Conservation (phyloP, 257 asterid genomes). For the Ilex aquifolium region DNA sequence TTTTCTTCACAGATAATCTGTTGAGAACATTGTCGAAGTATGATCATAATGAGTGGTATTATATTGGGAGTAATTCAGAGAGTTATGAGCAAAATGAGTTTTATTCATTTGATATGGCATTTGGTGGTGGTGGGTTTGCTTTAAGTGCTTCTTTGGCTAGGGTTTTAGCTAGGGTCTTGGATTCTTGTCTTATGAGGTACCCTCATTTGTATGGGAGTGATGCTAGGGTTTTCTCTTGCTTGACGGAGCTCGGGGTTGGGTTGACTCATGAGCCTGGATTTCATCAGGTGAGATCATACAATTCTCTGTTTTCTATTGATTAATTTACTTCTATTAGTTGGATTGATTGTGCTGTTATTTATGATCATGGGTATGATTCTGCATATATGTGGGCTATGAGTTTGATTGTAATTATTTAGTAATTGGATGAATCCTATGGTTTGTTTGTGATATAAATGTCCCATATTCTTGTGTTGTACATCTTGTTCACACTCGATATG, state of each 20-base stretch:
- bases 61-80: conserved; percentile 58
- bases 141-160: conserved; percentile 68
- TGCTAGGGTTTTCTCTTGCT: conserved; percentile 68
- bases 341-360: too few species aligned
- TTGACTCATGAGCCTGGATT: conserved; percentile 69
- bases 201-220: conserved; percentile 75
- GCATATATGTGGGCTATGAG: too few species aligned
- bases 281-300: conserved; percentile 54
- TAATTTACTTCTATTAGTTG: neutral
- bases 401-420: too few species aligned
- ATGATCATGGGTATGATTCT: too few species aligned
- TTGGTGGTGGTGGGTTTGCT: conserved; percentile 81
- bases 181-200: conserved; percentile 66
- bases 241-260: conserved; percentile 71
- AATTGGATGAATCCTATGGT: too few species aligned
- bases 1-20: conserved; percentile 54
- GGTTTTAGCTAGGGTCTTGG: conserved; percentile 57
- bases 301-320: neutral
- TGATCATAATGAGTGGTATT: conserved; percentile 52
- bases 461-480: too few species aligned
- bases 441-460: too few species aligned
- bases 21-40: conserved; percentile 55
- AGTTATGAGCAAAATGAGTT: conserved; percentile 69
- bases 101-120: conserved; percentile 67
- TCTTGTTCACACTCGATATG: too few species aligned